Base-by-base conservation (phyloP, 768 basidiomycete genomes). In the Tephrocybe sp. region DNA sequence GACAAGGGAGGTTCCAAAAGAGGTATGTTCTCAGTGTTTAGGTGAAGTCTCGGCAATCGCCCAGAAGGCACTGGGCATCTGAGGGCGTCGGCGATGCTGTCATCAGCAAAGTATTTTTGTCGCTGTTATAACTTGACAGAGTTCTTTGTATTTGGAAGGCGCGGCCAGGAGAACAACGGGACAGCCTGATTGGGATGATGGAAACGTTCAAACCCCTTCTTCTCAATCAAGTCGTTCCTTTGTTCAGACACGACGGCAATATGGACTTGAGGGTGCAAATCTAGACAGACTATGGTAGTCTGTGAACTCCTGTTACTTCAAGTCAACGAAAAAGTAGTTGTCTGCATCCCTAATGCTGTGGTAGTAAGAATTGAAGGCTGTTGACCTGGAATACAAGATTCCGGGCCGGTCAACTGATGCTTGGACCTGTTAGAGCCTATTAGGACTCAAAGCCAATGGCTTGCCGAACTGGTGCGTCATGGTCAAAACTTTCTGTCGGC, bases 1-100 rank as follows among this genome's bases (percentile, higher is more conserved):
- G 48, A 56, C 54, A 58, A 58, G 57, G 57, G 9, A 45, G 21
- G 4, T 4, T n/a, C 54, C 48, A 45, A 50, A 57, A 52, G 40
- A 54, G 56, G 56, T 42, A 48, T 49, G 24, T 28, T 53, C 33
- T 36, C 38, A 38, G 41, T 12, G 38, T 45, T 45, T 45, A 41
- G 38, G 51, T 28, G 48, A 50, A 47, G 30, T 39, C 46, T 41
- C 38, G 32, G 44, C 14, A 33, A 30, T 45, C 37, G 15, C 15
- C 4, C 34, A 21, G 18, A 36, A n/a, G n/a, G n/a, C n/a, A n/a
- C n/a, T n/a, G n/a, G n/a, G n/a, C n/a, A 4, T 36, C 15, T 28
- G 26, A 30, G 18, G 20, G 28, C 20, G 15, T 32, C 25, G 32
- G 28, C 18, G 37, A 26, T 3, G 21, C 37, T 25, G 37, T 12